Conservation (phyloP, 2,329 filamentous ascomycete genomes). For the Rhytidhysteron rufulum region DNA sequence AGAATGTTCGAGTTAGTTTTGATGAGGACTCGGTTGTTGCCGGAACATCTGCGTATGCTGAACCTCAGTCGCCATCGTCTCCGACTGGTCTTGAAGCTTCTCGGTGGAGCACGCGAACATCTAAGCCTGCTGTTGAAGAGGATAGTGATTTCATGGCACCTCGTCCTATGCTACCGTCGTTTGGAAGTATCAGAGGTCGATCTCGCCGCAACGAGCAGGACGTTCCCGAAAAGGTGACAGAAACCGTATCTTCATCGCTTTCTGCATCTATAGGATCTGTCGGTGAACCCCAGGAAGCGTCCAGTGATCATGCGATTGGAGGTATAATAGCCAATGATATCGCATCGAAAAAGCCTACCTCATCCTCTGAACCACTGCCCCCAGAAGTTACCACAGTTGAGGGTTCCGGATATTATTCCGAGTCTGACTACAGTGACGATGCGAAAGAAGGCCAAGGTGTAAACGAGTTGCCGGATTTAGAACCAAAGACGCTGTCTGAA, state of each 20-base stretch:
- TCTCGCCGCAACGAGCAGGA: conserved; percentile 44
- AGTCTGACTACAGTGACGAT: conserved; percentile 43
- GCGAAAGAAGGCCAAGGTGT: conserved; percentile 15
- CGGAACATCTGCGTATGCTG: conserved; percentile 39
- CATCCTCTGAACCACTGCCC: conserved; percentile 56
- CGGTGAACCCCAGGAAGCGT: conserved; percentile 46
- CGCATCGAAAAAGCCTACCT: conserved; percentile 42
- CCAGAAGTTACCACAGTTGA: conserved; percentile 69
- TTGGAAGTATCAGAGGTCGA: conserved; percentile 68
- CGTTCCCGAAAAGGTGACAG: conserved; percentile 51
- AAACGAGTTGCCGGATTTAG: not conserved
- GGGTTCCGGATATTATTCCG: conserved; percentile 60
- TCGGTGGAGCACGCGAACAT: conserved; percentile 41
- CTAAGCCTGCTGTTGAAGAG: conserved; percentile 47
- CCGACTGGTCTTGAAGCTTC: conserved; percentile 22
- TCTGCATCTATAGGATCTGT: conserved; percentile 29
- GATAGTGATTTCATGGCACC: conserved; percentile 68
- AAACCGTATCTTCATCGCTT: conserved; percentile 38
- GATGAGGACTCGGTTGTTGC: conserved; percentile 62
- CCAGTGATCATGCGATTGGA: conserved; percentile 59
- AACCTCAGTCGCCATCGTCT: conserved; percentile 15
- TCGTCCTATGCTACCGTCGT: conserved; percentile 68
- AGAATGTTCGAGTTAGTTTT: conserved; percentile 72
- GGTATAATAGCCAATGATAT: conserved; percentile 54
- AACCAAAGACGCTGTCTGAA: not conserved